phyloP scores from a whole-genome alignment of 805 yeast species.

The Cyberlindnera suaveolens region DNA sequence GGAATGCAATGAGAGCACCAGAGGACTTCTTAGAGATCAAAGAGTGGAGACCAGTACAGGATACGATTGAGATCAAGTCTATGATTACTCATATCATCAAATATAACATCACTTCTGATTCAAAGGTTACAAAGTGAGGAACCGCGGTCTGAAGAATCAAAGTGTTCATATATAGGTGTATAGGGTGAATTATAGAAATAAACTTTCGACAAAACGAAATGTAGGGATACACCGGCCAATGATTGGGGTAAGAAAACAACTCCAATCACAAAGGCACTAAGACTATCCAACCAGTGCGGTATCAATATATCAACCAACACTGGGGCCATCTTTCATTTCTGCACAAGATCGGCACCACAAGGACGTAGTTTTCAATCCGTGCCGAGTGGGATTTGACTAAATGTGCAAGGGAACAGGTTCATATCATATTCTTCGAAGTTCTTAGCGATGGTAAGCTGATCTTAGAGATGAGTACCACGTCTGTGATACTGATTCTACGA shows the following conservation, averaged over 20 bases:
- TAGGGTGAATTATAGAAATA: neutral
- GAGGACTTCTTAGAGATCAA: constrained; percentile 12
- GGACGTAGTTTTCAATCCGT: constrained; percentile 24
- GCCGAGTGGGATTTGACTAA: constrained; percentile 38
- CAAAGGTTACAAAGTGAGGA: no score
- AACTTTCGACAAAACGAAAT: neutral
- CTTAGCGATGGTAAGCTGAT: neutral
- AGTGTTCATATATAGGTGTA: no score
- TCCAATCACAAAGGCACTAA: constrained; percentile 21
- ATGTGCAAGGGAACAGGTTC: constrained; percentile 27
- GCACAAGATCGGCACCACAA: constrained; percentile 41
- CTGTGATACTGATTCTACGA: no score
- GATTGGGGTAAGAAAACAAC: neutral
- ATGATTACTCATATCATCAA: constrained; percentile 1
- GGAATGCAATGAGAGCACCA: constrained; percentile 9
- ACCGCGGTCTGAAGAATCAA: no score
- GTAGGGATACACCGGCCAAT: constrained; percentile 25
- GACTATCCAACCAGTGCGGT: constrained; percentile 19
- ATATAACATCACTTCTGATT: neutral
- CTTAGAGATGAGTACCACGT: no score
- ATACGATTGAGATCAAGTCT: constrained; percentile 2
- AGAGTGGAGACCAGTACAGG: constrained; percentile 15
- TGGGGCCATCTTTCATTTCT: constrained; percentile 23
- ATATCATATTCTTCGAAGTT: neutral
- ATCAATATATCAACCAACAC: neutral